Evolutionary conservation across 2,329 filamentous ascomycete genomes (phyloP).

Genomic region (Claviceps sp.): DNA sequence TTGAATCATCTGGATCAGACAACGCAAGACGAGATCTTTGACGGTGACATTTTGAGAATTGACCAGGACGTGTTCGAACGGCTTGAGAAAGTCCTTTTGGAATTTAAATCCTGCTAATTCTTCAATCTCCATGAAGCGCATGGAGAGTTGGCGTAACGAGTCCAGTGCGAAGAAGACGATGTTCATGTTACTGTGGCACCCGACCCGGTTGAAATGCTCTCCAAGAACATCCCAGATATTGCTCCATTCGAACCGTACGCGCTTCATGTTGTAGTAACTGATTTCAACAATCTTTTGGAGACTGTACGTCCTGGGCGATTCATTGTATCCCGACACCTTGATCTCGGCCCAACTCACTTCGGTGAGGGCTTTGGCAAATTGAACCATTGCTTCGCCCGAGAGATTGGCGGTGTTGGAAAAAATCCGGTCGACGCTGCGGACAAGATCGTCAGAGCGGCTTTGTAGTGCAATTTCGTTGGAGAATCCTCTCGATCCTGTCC

Average conservation of each 20-base stretch:
- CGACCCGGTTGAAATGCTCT: slow-evolving; percentile 95
- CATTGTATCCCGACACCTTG: slow-evolving; percentile 88
- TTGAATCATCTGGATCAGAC: slow-evolving; percentile 98
- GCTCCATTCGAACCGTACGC: slow-evolving; percentile 96
- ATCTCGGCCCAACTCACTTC: slow-evolving; percentile 99
- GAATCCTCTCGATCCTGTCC: slow-evolving; percentile 49
- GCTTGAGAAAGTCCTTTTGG: slow-evolving; percentile 97
- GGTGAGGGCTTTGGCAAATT: slow-evolving; percentile 83
- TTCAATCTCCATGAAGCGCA: slow-evolving; percentile 98
- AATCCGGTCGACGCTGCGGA: slow-evolving; percentile 86
- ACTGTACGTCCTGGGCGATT: slow-evolving; percentile 92
- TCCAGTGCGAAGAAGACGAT: slow-evolving; percentile 97
- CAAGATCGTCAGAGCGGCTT: slow-evolving; percentile 81
- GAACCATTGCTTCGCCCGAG: slow-evolving; percentile 84
- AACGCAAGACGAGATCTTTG: slow-evolving; percentile 94
- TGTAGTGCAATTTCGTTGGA: slow-evolving; percentile 77
- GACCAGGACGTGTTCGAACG: slow-evolving; percentile 92
- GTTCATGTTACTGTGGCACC: slow-evolving; percentile 88
- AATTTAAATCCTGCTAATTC: slow-evolving; percentile 98
- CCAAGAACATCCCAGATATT: slow-evolving; percentile 97
- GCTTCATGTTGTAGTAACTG: slow-evolving; percentile 98
- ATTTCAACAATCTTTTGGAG: slow-evolving; percentile 97
- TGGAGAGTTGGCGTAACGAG: slow-evolving; percentile 85
- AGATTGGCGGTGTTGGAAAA: slow-evolving; percentile 94
- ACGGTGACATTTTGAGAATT: slow-evolving; percentile 86